phyloP scores from a whole-genome alignment of 228 moss, liverwort and hornwort species.

The Sphagnum fallax region DNA sequence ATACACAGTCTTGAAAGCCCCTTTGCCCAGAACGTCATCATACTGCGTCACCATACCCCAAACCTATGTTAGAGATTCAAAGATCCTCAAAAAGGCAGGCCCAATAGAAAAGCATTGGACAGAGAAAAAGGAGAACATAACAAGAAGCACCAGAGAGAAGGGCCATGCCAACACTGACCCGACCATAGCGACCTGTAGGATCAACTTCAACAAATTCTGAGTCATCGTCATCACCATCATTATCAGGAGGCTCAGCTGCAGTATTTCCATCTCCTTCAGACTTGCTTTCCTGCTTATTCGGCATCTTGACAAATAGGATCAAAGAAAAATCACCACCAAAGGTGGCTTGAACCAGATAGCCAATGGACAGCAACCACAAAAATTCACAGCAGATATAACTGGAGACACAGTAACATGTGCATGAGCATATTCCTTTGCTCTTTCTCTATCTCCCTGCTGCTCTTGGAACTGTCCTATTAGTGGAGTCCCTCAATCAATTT shows the following conservation, averaged over 20 bases:
- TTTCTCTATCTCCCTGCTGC: background rate
- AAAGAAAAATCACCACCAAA: background rate
- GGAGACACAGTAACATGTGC: constrained; percentile 3
- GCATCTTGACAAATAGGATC: constrained; percentile 18
- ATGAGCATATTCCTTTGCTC: background rate
- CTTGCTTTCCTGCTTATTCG: constrained; percentile 36
- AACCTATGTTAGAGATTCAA: constrained; percentile 25
- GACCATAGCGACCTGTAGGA: constrained; percentile 78
- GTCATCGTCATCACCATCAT: constrained; percentile 52
- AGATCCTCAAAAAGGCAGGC: constrained; percentile 6
- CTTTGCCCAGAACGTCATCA: constrained; percentile 85
- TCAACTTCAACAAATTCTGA: constrained; percentile 89
- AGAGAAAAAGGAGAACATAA: background rate
- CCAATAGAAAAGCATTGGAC: background rate
- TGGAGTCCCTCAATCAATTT: no score
- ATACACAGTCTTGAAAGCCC: constrained; percentile 98
- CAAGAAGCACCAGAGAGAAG: background rate
- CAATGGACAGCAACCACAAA: background rate
- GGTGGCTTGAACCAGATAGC: constrained; percentile 1
- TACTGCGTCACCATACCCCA: constrained; percentile 39
- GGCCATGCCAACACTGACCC: constrained; percentile 26
- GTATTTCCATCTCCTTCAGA: constrained; percentile 32
- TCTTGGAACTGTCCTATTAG: no score
- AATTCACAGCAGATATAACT: constrained; percentile 6
- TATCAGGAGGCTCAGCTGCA: constrained; percentile 28